Evolutionary conservation across 768 basidiomycete genomes (phyloP).

Genomic region (Hysterangium stoloniferum): DNA sequence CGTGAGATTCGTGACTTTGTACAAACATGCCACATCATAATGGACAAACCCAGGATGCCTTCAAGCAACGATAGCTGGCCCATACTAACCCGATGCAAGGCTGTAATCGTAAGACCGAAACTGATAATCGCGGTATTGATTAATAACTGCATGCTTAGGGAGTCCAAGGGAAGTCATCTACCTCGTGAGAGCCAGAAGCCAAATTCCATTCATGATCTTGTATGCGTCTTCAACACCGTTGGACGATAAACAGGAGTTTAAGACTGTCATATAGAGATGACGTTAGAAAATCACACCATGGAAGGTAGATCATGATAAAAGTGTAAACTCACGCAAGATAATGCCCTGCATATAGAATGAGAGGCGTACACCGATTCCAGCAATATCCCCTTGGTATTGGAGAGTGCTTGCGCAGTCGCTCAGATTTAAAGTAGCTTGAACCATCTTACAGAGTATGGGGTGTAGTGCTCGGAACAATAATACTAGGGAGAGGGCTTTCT

Average conservation of each 20-base stretch:
- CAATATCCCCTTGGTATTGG: slow-evolving; percentile 22
- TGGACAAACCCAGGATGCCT: slow-evolving; percentile 27
- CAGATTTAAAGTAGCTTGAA: no score
- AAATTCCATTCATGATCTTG: slow-evolving; percentile 19
- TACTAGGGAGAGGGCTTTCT: no score
- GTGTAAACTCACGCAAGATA: slow-evolving; percentile 19
- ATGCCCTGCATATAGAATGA: slow-evolving; percentile 26
- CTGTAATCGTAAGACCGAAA: slow-evolving; percentile 33
- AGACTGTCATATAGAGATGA: no score
- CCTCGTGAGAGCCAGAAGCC: slow-evolving; percentile 37
- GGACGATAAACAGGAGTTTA: slow-evolving; percentile 28
- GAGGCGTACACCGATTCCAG: slow-evolving; percentile 30
- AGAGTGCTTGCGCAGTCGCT: no score
- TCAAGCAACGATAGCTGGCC: slow-evolving; percentile 30
- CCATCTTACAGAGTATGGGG: no score
- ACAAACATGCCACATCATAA: slow-evolving; percentile 25
- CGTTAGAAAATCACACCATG: no score
- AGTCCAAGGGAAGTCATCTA: background rate
- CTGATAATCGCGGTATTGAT: background rate
- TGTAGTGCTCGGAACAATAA: no score
- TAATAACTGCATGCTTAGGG: background rate
- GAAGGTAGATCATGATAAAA: background rate
- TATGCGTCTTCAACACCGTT: slow-evolving; percentile 28
- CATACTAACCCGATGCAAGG: slow-evolving; percentile 24
- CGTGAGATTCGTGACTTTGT: background rate